phyloP scores from a whole-genome alignment of 305 asterid species.

The Rubia peregrina region DNA sequence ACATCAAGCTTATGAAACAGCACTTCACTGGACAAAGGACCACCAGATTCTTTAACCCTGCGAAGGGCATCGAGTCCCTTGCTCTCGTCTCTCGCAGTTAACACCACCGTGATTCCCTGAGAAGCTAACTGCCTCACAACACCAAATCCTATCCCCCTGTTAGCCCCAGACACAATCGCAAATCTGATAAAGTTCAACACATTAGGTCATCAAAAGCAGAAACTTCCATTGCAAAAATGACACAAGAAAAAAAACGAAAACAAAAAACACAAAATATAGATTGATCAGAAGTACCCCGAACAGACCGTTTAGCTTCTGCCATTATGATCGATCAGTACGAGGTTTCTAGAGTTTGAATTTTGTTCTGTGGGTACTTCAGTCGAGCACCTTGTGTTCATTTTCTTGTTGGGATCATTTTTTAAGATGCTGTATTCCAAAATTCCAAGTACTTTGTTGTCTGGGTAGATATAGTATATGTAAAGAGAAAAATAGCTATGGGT shows the following conservation, averaged over 20 bases:
- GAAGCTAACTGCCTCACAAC: slow-evolving; percentile 31
- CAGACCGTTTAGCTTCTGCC: not conserved
- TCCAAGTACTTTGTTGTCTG: too few species aligned
- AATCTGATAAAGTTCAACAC: slow-evolving; percentile 10
- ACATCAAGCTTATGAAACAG: slow-evolving; percentile 35
- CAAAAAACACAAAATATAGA: too few species aligned
- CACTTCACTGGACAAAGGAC: slow-evolving; percentile 15
- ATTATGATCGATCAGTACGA: not conserved
- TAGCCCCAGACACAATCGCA: slow-evolving; percentile 42
- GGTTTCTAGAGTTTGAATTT: not conserved
- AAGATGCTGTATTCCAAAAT: too few species aligned
- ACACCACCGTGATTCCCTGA: slow-evolving; percentile 30
- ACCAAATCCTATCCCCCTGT: slow-evolving; percentile 36
- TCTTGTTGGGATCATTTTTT: not conserved
- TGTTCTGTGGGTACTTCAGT: not conserved
- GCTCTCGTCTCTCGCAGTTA: slow-evolving; percentile 34
- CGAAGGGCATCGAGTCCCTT: slow-evolving; percentile 33
- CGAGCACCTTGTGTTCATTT: not conserved
- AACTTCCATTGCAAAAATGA: too few species aligned
- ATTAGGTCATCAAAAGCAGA: not conserved
- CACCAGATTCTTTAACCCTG: slow-evolving; percentile 19
- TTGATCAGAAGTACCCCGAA: not conserved
- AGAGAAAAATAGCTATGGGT: not conserved
- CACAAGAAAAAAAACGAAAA: too few species aligned
- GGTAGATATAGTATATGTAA: not conserved